Evolutionary conservation across 2,329 filamentous ascomycete species (phyloP).

Genomic region (Sporothrix phasma): DNA sequence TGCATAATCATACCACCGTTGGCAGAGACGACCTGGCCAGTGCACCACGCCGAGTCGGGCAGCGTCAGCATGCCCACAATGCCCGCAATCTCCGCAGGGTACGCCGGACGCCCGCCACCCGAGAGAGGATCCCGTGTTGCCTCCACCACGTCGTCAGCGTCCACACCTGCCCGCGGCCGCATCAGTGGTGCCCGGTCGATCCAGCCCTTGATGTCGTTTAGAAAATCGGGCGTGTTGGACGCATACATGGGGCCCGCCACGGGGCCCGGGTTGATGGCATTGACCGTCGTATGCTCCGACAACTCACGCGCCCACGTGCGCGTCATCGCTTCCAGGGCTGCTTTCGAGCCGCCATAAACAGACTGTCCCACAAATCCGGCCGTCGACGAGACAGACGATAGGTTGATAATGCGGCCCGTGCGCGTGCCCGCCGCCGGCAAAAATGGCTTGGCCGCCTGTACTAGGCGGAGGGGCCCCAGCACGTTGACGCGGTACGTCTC

Average conservation of each 20-base stretch:
- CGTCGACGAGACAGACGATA: conserved; percentile 45
- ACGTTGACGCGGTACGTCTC: conserved; percentile 72
- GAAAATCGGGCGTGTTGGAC: conserved; percentile 33
- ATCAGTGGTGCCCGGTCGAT: conserved; percentile 50
- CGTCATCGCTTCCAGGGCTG: conserved; percentile 49
- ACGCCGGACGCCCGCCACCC: conserved; percentile 50
- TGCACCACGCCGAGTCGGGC: conserved; percentile 64
- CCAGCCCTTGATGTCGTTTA: conserved; percentile 33
- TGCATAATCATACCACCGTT: conserved; percentile 60
- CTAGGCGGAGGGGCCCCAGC: conserved; percentile 65
- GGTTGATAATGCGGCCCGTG: conserved; percentile 45
- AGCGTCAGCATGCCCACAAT: conserved; percentile 67
- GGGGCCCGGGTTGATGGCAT: conserved; percentile 48
- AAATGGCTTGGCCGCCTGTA: conserved; percentile 61
- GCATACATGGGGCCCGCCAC: conserved; percentile 45
- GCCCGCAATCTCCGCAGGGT: conserved; percentile 62
- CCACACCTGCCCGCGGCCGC: conserved; percentile 48
- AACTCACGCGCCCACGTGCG: conserved; percentile 50
- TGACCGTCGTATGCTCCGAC: conserved; percentile 42
- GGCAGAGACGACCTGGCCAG: conserved; percentile 68
- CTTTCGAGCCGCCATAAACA: conserved; percentile 49
- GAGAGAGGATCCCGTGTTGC: conserved; percentile 31
- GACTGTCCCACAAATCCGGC: conserved; percentile 45
- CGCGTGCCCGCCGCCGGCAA: conserved; percentile 60
- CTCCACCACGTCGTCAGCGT: conserved; percentile 52